Conservation (phyloP, 2,329 filamentous ascomycete species). For the Penicillium brasilianum region DNA sequence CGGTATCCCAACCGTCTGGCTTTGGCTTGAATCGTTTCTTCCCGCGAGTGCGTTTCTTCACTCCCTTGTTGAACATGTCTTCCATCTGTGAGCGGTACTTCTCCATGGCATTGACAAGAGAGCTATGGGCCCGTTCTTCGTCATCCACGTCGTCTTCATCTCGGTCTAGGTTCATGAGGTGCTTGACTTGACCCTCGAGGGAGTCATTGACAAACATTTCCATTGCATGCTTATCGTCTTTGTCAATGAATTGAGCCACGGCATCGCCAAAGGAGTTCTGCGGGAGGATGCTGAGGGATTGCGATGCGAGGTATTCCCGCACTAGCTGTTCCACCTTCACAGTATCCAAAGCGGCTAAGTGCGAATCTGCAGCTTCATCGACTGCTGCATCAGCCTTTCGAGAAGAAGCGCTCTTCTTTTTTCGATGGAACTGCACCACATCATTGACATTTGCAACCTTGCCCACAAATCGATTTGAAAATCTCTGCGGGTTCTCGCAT, state of each 20-base stretch:
- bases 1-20: constrained; percentile 85
- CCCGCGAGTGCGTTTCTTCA: constrained; percentile 57
- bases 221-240: constrained; percentile 93
- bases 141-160: constrained; percentile 73
- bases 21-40: constrained; percentile 72
- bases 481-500: constrained; percentile 92
- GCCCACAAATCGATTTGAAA: constrained; percentile 89
- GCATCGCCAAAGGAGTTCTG: constrained; percentile 93
- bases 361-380: constrained; percentile 66
- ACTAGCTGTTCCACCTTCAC: constrained; percentile 90
- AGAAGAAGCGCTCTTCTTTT: constrained; percentile 67
- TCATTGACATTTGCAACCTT: constrained; percentile 93
- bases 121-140: constrained; percentile 68
- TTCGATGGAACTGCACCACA: constrained; percentile 89
- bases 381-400: constrained; percentile 61
- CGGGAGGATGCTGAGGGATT: constrained; percentile 89
- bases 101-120: constrained; percentile 75
- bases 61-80: constrained; percentile 70
- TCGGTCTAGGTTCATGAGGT: constrained; percentile 69
- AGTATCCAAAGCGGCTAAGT: constrained; percentile 68
- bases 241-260: constrained; percentile 89
- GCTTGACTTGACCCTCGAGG: constrained; percentile 70
- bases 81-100: constrained; percentile 72
- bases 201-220: constrained; percentile 77
- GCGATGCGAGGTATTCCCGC: constrained; percentile 81